Base-by-base conservation (phyloP, 257 asterid genomes). In the Cynanchum wilfordii region DNA sequence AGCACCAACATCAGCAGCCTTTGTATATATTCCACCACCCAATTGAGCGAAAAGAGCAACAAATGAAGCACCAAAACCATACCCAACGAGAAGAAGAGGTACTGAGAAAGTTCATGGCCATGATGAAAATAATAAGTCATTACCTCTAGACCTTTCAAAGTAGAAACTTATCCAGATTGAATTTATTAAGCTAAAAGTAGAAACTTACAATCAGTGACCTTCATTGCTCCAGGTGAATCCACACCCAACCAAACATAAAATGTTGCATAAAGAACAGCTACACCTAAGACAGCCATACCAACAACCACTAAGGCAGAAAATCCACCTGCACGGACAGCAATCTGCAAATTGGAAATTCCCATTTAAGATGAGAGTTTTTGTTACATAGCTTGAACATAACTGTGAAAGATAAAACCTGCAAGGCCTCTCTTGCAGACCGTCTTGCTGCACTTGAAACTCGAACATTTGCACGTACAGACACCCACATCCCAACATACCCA, bases 401-500 rank as follows among this genome's bases (percentile, higher is more conserved):
- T 55, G 33, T 47, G 71, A 73, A 76, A 78, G 62, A 27, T 71
- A 65, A 62, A 74, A 92, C 98, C 97, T 90, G 99, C 83, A 95
- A 83, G 54, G 99, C 98, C 89, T 95, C 99, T 76, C 98, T 86
- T 29, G 97, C 92, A 36, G 99, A 95, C 69, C 98, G 89, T 77
- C 99, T 86, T 80, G 99, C 99, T 49, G 99, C 99, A 90, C 99
- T 92, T 60, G 99, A 82, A 71, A 92, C 99, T 71, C 99, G 88
- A 71, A 95, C 99, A 86, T 95, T 95, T 71, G 99, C 99, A 65
- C 99, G 96, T 71, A 95, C 98, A 70, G 99, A 95, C 73, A 95
- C 99, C 99, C 99, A 95, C 99, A 95, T 95, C 59, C 99, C 99
- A 59, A 90, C 97, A 77, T 92, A 95, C 73, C 99, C 99, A 87